Conservation (phyloP, 177 flowering plant genomes). For the Telopea speciosissima region DNA sequence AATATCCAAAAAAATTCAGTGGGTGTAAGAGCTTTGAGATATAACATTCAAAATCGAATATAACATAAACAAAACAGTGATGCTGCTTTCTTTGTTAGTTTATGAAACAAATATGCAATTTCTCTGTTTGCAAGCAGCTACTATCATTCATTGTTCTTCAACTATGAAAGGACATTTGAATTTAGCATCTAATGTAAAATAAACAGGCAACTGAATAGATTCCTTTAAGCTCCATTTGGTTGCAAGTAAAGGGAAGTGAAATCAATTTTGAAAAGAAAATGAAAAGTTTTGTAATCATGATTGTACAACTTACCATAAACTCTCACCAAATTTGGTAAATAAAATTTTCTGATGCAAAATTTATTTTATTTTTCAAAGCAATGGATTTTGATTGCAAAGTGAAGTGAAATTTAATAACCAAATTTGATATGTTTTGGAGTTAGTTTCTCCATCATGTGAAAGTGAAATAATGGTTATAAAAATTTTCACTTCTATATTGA, state of each 20-base stretch:
- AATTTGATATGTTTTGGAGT: no score
- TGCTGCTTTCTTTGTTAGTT: no score
- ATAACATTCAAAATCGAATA: not conserved
- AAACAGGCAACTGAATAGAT: not conserved
- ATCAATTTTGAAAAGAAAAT: no score
- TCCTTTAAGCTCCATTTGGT: no score
- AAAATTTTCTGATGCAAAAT: not conserved
- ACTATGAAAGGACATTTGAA: not conserved
- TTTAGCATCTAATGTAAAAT: not conserved
- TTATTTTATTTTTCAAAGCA: not conserved
- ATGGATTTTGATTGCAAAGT: no score
- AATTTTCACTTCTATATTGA: no score
- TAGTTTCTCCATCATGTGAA: no score
- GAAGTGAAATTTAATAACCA: no score
- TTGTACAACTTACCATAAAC: not conserved
- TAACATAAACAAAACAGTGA: no score
- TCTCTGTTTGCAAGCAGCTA: not conserved
- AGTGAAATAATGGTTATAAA: no score
- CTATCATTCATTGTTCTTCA: not conserved
- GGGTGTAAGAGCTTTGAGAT: not conserved
- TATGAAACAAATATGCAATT: not conserved
- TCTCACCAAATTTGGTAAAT: not conserved
- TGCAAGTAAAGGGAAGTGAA: no score
- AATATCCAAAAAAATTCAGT: not conserved
- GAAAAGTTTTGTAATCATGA: no score